Evolutionary conservation across 768 basidiomycete species (phyloP), one percentile per base, ranked within the genome.

Genomic region (Calocybe gangraenosa): DNA sequence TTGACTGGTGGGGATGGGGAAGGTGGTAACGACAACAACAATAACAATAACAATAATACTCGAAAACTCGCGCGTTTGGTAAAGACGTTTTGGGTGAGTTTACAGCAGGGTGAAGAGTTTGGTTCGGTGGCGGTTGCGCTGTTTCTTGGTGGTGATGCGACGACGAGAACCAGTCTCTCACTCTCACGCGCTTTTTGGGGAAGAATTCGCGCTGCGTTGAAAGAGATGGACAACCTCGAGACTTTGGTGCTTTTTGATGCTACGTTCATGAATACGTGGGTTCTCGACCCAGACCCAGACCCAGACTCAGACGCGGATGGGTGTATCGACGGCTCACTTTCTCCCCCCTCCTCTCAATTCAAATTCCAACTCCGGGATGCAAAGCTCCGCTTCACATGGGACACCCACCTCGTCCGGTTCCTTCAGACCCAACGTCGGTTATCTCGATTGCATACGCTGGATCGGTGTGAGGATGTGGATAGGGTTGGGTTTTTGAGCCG

Each of bases 291-390:
- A 36, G n/a, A n/a, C n/a, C n/a, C n/a, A n/a, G n/a, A n/a, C n/a
- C n/a, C n/a, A n/a, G n/a, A n/a, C n/a, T n/a, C n/a, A n/a, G n/a
- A n/a, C n/a, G n/a, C n/a, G n/a, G n/a, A n/a, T n/a, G n/a, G n/a
- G n/a, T n/a, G n/a, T n/a, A n/a, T n/a, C n/a, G n/a, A n/a, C n/a
- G n/a, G n/a, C n/a, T n/a, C n/a, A n/a, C n/a, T n/a, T n/a, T n/a
- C n/a, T n/a, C n/a, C n/a, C n/a, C n/a, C n/a, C n/a, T n/a, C n/a
- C n/a, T n/a, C n/a, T n/a, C n/a, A n/a, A n/a, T 57, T 56, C 37
- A 44, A 64, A 13, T 81, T 80, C 61, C 71, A 71, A 43, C 69
- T 82, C 18, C 61, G 57, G 37, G 76, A 81, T 36, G 68, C 72
- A 3, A 68, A 64, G 19, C 56, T 82, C n/a, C 64, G 66, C 36